A percentile compares a stretch with the other conserved stretches of the same genome.
phyloP scores from a whole-genome alignment of 2,329 filamentous ascomycete species.

The Botrytis porri region DNA sequence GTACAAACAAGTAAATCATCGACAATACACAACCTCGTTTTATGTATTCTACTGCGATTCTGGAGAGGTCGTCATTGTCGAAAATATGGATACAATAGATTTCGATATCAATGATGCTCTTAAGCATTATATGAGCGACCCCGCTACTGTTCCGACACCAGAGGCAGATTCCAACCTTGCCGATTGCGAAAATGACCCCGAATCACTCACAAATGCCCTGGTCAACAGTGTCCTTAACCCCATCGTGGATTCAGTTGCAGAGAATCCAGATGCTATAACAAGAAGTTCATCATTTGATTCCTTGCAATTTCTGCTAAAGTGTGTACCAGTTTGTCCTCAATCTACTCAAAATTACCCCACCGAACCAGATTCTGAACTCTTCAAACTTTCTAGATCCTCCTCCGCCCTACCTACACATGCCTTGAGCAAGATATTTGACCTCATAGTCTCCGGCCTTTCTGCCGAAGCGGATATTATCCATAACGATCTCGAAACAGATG shows the following conservation, averaged over 20 bases:
- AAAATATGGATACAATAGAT: conserved; percentile 66
- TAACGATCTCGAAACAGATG: conserved; percentile 83
- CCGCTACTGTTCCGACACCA: conserved; percentile 74
- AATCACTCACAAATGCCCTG: conserved; percentile 68
- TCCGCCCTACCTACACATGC: conserved; percentile 75
- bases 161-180: conserved; percentile 81
- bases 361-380: conserved; percentile 60
- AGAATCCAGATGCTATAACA: conserved; percentile 84
- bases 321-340: conserved; percentile 57
- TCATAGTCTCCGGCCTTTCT: conserved; percentile 81
- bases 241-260: conserved; percentile 87
- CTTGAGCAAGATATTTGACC: conserved; percentile 88
- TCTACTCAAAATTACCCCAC: conserved; percentile 37
- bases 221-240: conserved; percentile 86
- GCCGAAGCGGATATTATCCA: conserved; percentile 83
- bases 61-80: conserved; percentile 9
- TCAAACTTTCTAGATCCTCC: conserved; percentile 70
- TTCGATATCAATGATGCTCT: conserved; percentile 97
- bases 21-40: conserved; percentile 5
- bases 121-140: conserved; percentile 95
- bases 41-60: conserved; percentile 15
- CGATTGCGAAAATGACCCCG: conserved; percentile 90
- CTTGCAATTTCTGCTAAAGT: conserved; percentile 95
- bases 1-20: conserved; percentile 5
- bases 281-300: conserved; percentile 83